Evolutionary conservation across 768 basidiomycete genomes (phyloP).

Genomic region (Tulasnella sp.): DNA sequence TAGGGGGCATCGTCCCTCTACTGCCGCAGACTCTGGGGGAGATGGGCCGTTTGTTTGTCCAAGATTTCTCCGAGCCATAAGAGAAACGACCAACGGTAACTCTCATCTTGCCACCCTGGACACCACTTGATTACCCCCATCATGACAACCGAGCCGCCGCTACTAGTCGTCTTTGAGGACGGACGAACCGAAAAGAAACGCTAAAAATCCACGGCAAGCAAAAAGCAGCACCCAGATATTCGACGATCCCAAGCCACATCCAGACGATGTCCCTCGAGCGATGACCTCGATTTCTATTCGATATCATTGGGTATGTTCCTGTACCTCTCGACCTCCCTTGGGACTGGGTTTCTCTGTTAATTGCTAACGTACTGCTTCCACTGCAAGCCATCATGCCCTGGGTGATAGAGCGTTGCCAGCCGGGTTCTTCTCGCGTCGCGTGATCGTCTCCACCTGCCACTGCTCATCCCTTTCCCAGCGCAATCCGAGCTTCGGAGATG

Average conservation of each 20-base stretch:
- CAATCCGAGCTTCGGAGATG: constrained; percentile 2
- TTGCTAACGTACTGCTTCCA: not conserved
- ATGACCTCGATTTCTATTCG: not conserved
- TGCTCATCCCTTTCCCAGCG: constrained; percentile 5
- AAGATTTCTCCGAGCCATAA: constrained; percentile 7
- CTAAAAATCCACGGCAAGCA: constrained; percentile 1
- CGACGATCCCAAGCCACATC: not conserved
- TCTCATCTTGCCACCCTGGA: constrained; percentile 9
- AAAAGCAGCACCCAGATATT: not conserved
- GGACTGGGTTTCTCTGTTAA: not conserved
- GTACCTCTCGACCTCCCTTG: not conserved
- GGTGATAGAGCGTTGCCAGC: not conserved
- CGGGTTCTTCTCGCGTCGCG: not conserved
- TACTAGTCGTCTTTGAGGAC: not conserved
- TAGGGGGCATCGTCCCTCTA: not conserved
- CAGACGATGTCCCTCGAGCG: constrained; percentile 2
- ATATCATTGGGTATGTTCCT: not conserved
- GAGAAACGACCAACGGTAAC: constrained; percentile 3
- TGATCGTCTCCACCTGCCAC: constrained; percentile 9
- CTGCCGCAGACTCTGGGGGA: not conserved
- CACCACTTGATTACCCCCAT: not conserved
- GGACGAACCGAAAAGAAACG: not conserved
- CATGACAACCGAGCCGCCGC: not conserved
- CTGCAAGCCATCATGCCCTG: not conserved
- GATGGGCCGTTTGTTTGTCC: not conserved